Conservation (phyloP, 345 rosid genomes). For the Brassica nigra region DNA sequence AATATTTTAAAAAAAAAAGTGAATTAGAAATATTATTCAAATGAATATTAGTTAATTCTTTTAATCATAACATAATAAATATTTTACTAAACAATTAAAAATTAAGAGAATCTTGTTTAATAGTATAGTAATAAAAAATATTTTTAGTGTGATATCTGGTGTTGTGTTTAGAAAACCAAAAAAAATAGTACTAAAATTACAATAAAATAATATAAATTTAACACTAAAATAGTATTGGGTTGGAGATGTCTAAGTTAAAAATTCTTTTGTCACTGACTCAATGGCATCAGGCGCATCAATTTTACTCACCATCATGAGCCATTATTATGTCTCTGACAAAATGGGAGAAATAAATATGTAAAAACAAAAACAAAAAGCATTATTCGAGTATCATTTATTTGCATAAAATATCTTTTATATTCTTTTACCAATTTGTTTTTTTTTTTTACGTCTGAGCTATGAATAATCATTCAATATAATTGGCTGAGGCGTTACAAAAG, state of each 20-base stretch:
- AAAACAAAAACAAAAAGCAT: not conserved
- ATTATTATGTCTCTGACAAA: not conserved
- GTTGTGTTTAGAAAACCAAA: too few species aligned
- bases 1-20: too few species aligned
- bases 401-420: not conserved
- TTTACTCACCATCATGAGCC: not conserved
- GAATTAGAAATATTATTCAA: too few species aligned
- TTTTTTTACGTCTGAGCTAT: not conserved
- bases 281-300: conserved; percentile 12
- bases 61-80: too few species aligned
- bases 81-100: too few species aligned
- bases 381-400: not conserved
- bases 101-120: too few species aligned
- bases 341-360: not conserved
- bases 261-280: conserved; percentile 24
- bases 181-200: too few species aligned
- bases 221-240: too few species aligned
- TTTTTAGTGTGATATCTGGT: too few species aligned
- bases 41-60: too few species aligned
- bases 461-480: not conserved
- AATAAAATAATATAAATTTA: too few species aligned
- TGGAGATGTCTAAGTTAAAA: not conserved
- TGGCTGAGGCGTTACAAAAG: not conserved
- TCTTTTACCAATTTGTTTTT: not conserved
- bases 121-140: too few species aligned